Percentiles rank a stretch among this genome's conserved stretches.
These are phyloP conservation scores for Cymbopogon flexuosus DNA, from an alignment of 202 grass and related monocot species.

Conservation along the genomic window DNA sequence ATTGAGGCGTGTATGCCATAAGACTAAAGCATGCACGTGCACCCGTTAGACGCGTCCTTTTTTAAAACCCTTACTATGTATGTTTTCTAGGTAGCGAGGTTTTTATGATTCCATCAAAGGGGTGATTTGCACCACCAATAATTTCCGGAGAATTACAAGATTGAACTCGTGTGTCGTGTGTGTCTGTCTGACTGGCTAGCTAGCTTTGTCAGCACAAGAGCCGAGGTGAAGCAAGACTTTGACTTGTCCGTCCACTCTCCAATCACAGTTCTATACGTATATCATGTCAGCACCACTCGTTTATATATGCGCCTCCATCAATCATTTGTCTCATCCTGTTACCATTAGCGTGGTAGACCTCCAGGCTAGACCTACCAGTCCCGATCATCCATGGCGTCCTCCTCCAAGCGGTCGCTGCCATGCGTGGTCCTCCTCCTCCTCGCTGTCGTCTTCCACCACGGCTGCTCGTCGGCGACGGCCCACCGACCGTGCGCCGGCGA, in stretches of 20 bases:
- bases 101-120: too few species aligned
- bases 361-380: not conserved
- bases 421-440: not conserved
- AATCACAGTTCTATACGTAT: not conserved
- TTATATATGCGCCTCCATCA: not conserved
- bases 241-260: not conserved
- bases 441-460: not conserved
- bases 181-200: too few species aligned
- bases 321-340: constrained; percentile 1
- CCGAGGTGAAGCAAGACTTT: not conserved
- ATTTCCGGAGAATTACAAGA: too few species aligned
- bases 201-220: not conserved
- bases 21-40: too few species aligned
- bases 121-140: too few species aligned
- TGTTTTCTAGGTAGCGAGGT: too few species aligned
- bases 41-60: too few species aligned
- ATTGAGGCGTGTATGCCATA: too few species aligned
- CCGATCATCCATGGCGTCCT: not conserved
- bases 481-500: not conserved
- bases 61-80: too few species aligned
- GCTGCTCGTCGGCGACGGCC: not conserved
- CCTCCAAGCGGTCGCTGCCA: not conserved
- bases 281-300: not conserved
- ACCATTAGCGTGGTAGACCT: not conserved
- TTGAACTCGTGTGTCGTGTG: too few species aligned